phyloP scores from a whole-genome alignment of 2,329 filamentous ascomycete species.

The Aspergillus sp. region DNA sequence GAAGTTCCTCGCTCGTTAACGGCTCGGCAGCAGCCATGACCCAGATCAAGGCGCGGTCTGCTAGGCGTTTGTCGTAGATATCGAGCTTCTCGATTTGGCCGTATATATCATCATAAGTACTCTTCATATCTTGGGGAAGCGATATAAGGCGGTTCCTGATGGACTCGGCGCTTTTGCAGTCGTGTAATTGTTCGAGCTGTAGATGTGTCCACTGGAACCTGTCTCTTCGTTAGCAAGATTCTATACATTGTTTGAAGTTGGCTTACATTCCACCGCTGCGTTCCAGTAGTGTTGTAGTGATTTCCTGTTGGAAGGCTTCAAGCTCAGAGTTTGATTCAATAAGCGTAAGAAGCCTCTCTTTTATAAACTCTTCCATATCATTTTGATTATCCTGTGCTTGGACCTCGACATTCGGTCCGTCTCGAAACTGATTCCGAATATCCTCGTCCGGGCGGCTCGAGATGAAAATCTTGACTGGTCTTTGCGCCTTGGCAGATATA shows the following conservation, averaged over 20 bases:
- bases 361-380: conserved; percentile 13
- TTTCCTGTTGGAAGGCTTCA: background rate
- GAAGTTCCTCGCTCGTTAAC: background rate
- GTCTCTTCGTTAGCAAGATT: too few relatives aligned
- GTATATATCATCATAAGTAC: conserved; percentile 12
- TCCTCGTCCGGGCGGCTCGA: conserved; percentile 31
- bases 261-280: conserved; percentile 11
- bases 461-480: conserved; percentile 33
- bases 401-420: conserved; percentile 51
- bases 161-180: conserved; percentile 1
- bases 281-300: conserved; percentile 1
- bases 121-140: conserved; percentile 3
- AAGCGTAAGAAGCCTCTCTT: background rate
- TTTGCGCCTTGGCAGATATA: conserved; percentile 19
- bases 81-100: conserved; percentile 5
- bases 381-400: conserved; percentile 11
- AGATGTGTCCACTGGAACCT: conserved; percentile 15
- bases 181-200: conserved; percentile 12
- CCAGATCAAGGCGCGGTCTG: conserved; percentile 11
- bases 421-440: conserved; percentile 29
- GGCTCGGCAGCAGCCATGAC: conserved; percentile 7
- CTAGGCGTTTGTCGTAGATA: conserved; percentile 4
- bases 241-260: too few relatives aligned
- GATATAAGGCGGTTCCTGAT: too few relatives aligned
- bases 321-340: too few relatives aligned